phyloP scores from a whole-genome alignment of 2,329 filamentous ascomycete genomes.

The Tolypocladium amazonense region DNA sequence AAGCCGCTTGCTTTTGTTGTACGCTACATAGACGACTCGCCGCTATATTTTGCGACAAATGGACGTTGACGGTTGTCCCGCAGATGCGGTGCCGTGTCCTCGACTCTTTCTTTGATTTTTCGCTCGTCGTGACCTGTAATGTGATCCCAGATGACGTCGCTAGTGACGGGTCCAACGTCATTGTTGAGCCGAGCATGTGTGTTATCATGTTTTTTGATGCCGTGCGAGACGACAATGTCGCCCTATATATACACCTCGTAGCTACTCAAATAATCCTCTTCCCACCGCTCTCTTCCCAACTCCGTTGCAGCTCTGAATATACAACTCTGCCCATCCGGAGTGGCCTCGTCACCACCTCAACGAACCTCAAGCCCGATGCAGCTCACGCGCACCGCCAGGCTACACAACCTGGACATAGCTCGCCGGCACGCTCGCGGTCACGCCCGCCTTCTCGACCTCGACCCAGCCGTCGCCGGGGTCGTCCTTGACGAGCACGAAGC shows the following conservation, averaged over 20 bases:
- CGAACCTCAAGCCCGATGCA: not conserved
- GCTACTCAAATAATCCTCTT: not conserved
- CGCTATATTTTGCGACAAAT: not conserved
- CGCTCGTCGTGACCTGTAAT: not conserved
- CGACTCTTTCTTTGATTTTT: too few relatives aligned
- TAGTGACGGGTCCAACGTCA: not conserved
- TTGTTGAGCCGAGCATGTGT: not conserved
- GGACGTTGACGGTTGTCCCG: not conserved
- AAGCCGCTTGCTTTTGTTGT: not conserved
- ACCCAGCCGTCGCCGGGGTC: constrained; percentile 93
- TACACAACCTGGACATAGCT: constrained; percentile 79
- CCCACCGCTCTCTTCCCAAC: not conserved
- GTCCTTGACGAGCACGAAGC: constrained; percentile 78
- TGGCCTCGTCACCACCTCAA: not conserved
- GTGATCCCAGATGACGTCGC: not conserved
- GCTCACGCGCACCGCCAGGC: constrained; percentile 5
- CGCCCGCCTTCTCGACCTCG: constrained; percentile 86
- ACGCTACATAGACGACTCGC: not conserved
- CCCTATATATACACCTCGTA: not conserved
- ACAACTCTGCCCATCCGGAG: not conserved
- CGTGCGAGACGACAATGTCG: not conserved
- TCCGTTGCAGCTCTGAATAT: not conserved
- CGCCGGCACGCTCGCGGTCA: constrained; percentile 81
- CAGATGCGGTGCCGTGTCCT: not conserved
- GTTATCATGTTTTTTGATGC: not conserved